Evolutionary conservation across 768 basidiomycete genomes (phyloP).

Genomic region (Mycena kentingensis): DNA sequence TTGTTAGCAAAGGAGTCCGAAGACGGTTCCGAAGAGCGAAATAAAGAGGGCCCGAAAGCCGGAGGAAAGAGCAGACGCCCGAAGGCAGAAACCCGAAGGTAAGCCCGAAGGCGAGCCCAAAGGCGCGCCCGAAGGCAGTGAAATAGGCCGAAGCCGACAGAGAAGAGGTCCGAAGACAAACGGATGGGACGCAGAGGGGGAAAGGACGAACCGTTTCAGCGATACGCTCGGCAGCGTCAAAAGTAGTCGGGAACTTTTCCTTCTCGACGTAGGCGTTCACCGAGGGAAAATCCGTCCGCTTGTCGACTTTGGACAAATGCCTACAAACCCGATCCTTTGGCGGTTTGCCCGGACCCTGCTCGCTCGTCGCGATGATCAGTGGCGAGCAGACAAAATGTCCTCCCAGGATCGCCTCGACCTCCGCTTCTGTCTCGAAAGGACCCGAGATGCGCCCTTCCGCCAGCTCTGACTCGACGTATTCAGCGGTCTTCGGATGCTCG

Average conservation of each 20-base stretch:
- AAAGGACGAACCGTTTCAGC: constrained; percentile 9
- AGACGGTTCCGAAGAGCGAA: not conserved
- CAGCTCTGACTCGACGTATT: constrained; percentile 21
- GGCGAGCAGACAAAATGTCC: constrained; percentile 34
- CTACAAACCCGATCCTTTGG: constrained; percentile 9
- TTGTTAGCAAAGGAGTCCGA: not conserved
- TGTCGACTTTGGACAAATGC: constrained; percentile 6
- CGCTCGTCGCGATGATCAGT: constrained; percentile 23
- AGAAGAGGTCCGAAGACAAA: not conserved
- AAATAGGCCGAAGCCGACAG: not conserved
- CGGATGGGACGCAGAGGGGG: not conserved
- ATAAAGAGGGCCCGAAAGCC: not conserved
- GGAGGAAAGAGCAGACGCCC: too few species aligned
- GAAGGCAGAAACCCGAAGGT: too few species aligned
- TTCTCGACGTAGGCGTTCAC: constrained; percentile 14
- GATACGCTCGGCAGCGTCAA: constrained; percentile 8
- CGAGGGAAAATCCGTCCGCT: not conserved
- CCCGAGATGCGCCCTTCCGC: constrained; percentile 16
- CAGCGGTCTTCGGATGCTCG: constrained; percentile 8
- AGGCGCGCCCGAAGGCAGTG: too few species aligned
- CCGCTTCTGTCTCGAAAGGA: constrained; percentile 20
- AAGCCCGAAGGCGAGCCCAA: too few species aligned
- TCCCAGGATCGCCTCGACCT: constrained; percentile 25
- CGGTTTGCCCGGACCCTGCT: not conserved
- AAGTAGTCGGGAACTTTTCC: constrained; percentile 13